Conservation (phyloP, 805 yeast species). For the Priceomyces melissophilus region DNA sequence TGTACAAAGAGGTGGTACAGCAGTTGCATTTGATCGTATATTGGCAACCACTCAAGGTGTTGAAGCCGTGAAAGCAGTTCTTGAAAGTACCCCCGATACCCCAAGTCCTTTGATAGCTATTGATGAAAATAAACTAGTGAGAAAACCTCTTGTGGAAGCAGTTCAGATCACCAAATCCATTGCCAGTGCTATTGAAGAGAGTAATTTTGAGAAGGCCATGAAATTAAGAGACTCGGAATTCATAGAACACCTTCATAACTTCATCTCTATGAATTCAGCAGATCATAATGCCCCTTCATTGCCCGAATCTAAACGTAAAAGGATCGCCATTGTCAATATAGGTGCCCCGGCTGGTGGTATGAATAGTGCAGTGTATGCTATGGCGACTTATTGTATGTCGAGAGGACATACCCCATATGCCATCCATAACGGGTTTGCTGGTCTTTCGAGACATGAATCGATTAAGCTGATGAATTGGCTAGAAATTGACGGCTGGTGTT, state of each 20-base stretch:
- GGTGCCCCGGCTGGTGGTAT: constrained; percentile 98
- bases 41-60: constrained; percentile 96
- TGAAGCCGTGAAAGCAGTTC: constrained; percentile 91
- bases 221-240: constrained; percentile 83
- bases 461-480: constrained; percentile 74
- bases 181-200: constrained; percentile 76
- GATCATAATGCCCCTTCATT: constrained; percentile 60
- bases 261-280: constrained; percentile 62
- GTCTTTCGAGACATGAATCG: constrained; percentile 85
- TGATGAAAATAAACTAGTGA: constrained; percentile 78
- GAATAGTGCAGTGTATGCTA: constrained; percentile 90
- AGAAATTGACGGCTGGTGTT: constrained; percentile 85
- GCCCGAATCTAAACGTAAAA: constrained; percentile 60
- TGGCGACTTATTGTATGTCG: constrained; percentile 82
- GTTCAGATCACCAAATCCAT: constrained; percentile 85
- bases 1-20: constrained; percentile 98
- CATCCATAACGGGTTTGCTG: constrained; percentile 89
- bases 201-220: constrained; percentile 86
- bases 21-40: constrained; percentile 90
- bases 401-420: constrained; percentile 90
- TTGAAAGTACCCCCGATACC: constrained; percentile 81
- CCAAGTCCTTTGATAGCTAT: constrained; percentile 96
- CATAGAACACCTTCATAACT: constrained; percentile 72
- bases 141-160: constrained; percentile 86
- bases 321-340: constrained; percentile 81